These are phyloP conservation scores for Casuarina equisetifolia DNA, from an alignment of 306 rosid species.

Conservation along the genomic window DNA sequence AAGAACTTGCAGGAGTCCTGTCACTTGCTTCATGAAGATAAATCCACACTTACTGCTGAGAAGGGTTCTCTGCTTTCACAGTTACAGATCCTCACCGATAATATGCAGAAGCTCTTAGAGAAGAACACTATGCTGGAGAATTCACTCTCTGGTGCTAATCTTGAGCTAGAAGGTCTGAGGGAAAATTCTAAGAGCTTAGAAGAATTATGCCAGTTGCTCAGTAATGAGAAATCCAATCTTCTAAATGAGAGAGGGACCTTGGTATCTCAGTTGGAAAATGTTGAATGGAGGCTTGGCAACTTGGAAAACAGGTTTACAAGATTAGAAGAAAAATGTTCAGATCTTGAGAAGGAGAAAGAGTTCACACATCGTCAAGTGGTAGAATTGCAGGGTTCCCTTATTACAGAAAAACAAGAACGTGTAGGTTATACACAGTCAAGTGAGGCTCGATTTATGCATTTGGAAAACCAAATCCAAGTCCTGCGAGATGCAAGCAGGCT, in stretches of 20 bases:
- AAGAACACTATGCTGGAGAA: conserved; percentile 73
- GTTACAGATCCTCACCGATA: conserved; percentile 75
- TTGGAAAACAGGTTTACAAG: conserved; percentile 71
- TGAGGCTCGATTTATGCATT: conserved; percentile 58
- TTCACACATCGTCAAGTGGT: conserved; percentile 55
- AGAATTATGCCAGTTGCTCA: conserved; percentile 69
- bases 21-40: conserved; percentile 73
- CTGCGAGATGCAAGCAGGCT: conserved; percentile 59
- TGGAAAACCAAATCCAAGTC: conserved; percentile 58
- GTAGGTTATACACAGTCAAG: conserved; percentile 55
- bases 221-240: conserved; percentile 69
- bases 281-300: conserved; percentile 64
- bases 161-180: conserved; percentile 84
- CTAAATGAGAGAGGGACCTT: conserved; percentile 66
- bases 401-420: conserved; percentile 61
- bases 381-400: conserved; percentile 62
- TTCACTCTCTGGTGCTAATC: conserved; percentile 69
- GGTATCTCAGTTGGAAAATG: conserved; percentile 63
- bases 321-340: conserved; percentile 67
- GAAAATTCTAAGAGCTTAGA: conserved; percentile 76
- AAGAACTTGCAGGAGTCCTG: conserved; percentile 67
- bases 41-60: conserved; percentile 64
- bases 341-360: conserved; percentile 75
- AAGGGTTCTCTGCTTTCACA: conserved; percentile 73
- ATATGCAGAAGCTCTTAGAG: conserved; percentile 79